Conservation (phyloP, 441 rosid species). For the Populus hybrid region DNA sequence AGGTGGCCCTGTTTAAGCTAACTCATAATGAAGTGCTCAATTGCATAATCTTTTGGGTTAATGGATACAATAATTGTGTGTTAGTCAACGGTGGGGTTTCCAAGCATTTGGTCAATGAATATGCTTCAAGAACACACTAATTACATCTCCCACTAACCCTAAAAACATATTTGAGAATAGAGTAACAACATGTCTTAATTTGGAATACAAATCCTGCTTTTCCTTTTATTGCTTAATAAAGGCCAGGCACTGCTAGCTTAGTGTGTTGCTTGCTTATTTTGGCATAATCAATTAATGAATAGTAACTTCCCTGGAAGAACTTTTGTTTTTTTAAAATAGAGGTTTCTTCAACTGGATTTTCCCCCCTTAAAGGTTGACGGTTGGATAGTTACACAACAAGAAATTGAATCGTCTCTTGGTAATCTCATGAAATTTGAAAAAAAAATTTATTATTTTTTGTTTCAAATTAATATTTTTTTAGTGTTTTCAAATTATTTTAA, state of each 20-base stretch:
- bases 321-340: too few species aligned
- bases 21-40: slow-evolving; percentile 18
- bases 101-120: slow-evolving; percentile 11
- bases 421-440: too few species aligned
- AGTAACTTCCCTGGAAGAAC: too few species aligned
- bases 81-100: slow-evolving; percentile 21
- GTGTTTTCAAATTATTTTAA: too few species aligned
- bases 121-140: neutral
- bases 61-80: slow-evolving; percentile 17
- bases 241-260: neutral
- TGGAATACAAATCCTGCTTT: neutral
- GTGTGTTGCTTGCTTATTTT: neutral
- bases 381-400: too few species aligned
- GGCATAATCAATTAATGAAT: neutral
- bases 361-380: too few species aligned
- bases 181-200: neutral
- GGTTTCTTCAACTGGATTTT: too few species aligned
- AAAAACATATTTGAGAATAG: neutral
- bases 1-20: neutral
- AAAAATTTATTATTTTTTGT: too few species aligned
- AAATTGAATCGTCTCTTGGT: too few species aligned
- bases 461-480: too few species aligned
- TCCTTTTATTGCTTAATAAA: neutral
- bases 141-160: slow-evolving; percentile 6
- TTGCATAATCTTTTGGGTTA: slow-evolving; percentile 17